Base-by-base conservation (phyloP, 768 basidiomycete species). In the Amanita subjunquillea region DNA sequence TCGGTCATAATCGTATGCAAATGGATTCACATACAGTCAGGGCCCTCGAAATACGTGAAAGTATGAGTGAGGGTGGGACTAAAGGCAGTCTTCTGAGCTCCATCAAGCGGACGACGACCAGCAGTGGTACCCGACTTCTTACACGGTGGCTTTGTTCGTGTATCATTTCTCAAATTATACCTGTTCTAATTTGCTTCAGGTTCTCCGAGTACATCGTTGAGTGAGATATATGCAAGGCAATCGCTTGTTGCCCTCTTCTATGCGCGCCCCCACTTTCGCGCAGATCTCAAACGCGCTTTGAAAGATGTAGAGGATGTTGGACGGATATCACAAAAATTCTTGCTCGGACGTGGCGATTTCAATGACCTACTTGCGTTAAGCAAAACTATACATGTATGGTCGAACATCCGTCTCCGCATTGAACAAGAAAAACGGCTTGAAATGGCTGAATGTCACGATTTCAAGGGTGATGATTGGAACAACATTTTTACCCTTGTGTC, bases 11-110 rank as follows among this genome's bases (percentile, higher is more conserved):
- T 23, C 74, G 83, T n/a, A 90, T 94, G 88, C 85, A 91, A 58
- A 89, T 94, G 52, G 91, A 94, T 62, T 77, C 86, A 3, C 83
- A 92, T 62, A 92, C 91, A 1, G 85, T 92, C 65, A 85, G 86
- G 62, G 84, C 86, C n/a, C 77, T 93, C 42, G 91, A 94, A 65
- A 85, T 94, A 49, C 75, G 82, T 22, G 88, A 91, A 68, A 77
- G 75, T 29, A 74, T 80, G 25, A 72, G 80, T 29, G 89, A 91
- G 59, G 87, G 87, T 0, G 82, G 87, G 0, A 64, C 69, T 9
- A 79, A 76, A 52, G 91, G 91, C 3, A 90, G 83, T 59, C 72
- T 94, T 51, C 60, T 91, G 30, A 85, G 80, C 58, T 78, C 77
- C 30, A 72, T 92, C 52, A 90, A 85, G 61, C 76, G 87, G 43